Evolutionary conservation across 331 rosid species (phyloP).

Genomic region (Rhamnella rubrinervis): DNA sequence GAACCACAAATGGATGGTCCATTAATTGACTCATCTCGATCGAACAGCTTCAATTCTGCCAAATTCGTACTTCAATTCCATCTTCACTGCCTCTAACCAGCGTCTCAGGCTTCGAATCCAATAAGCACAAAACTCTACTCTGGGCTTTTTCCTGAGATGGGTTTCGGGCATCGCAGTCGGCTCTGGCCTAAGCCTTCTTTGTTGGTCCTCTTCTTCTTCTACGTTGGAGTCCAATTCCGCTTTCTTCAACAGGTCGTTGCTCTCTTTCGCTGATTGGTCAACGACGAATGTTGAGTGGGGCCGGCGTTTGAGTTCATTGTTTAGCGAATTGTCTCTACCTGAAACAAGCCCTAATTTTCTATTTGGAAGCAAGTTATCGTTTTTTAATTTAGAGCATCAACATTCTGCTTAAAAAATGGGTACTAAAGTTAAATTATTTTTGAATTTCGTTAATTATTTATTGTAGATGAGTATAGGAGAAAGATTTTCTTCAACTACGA

Average conservation of each 20-base stretch:
- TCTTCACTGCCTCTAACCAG: slow-evolving; percentile 24
- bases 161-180: slow-evolving; percentile 35
- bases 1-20: neutral
- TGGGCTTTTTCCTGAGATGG: slow-evolving; percentile 34
- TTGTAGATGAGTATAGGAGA: slow-evolving; percentile 76
- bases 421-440: neutral
- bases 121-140: slow-evolving; percentile 3
- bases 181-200: slow-evolving; percentile 54
- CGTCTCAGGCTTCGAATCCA: slow-evolving; percentile 3
- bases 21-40: slow-evolving; percentile 9
- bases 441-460: neutral
- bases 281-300: slow-evolving; percentile 21
- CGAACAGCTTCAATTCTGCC: slow-evolving; percentile 17
- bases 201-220: slow-evolving; percentile 37
- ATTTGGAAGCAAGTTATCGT: slow-evolving; percentile 44
- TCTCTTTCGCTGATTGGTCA: slow-evolving; percentile 33
- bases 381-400: neutral
- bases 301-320: slow-evolving; percentile 30
- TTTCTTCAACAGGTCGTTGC: slow-evolving; percentile 6
- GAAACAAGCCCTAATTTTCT: slow-evolving; percentile 35
- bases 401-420: neutral
- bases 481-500: slow-evolving; percentile 87
- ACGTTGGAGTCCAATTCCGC: slow-evolving; percentile 17
- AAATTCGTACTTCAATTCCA: slow-evolving; percentile 10
- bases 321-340: slow-evolving; percentile 49